Evolutionary conservation across 441 rosid species (phyloP), one percentile per base, ranked within the genome.

Genomic region (Populus trichocarpa): DNA sequence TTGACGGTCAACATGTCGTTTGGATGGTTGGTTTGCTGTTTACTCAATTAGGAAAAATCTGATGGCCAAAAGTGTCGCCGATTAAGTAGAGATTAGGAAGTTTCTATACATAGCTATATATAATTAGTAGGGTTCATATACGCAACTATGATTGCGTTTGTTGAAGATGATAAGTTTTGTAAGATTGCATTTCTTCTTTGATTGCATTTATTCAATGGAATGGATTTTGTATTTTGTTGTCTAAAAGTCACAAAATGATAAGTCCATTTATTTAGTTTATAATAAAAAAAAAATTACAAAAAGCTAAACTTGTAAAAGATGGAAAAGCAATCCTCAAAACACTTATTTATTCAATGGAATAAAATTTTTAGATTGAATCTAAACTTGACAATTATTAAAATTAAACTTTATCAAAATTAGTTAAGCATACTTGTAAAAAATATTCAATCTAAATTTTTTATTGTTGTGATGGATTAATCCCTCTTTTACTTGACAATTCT

Each of bases 151-250:
- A 12, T 23, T 40, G 42, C 63, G 13, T 40, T 20, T 69, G 42
- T 35, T 72, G 69, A 59, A 30, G 32, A 30, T 3, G 7, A 26
- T 10, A 2, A 30, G 10, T 50, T 14, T 20, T 72, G 42, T 26
- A 3, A 61, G 74, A 73, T 81, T 77, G 77, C 42, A 77, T 85
- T 79, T 77, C 72, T 83, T 85, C 83, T 78, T 81, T 83, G 59
- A 72, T 80, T 82, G 72, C 8, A 80, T 80, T 76, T 28, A 66
- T 65, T 61, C 72, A 75, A 64, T 42, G 2, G 18, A 20, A 73
- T 73, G 23, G 32, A 36, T 38, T 3, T 16, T 40, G 13, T 46
- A 46, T 46, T 46, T 14, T 4, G 20, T 14, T 46, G 57, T 46
- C 57, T 14, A 13, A 46, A 46, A 46, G 1, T 46, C 57, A 46